Conservation (phyloP, 140 eudicot species). For the Bidens hawaiensis region DNA sequence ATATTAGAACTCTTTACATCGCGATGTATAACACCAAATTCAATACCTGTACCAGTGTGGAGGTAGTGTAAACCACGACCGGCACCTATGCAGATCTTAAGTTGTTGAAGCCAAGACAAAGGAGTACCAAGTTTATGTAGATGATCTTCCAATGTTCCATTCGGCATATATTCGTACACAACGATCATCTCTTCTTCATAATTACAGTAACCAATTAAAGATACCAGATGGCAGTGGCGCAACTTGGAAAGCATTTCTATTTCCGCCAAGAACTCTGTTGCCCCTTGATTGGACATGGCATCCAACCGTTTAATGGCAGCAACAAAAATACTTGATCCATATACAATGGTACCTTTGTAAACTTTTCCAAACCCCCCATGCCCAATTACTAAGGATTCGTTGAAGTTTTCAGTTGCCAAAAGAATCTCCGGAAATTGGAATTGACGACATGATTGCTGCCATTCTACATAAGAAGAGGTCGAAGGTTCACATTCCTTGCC, state of each 20-base stretch:
- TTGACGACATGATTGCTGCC: slow-evolving; percentile 11
- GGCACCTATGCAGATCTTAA: slow-evolving; percentile 38
- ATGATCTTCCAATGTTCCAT: slow-evolving; percentile 37
- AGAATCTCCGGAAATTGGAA: slow-evolving; percentile 13
- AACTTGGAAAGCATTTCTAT: slow-evolving; percentile 21
- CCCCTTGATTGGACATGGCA: slow-evolving; percentile 18
- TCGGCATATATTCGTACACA: not conserved
- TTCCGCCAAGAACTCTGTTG: slow-evolving; percentile 30
- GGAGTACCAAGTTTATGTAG: slow-evolving; percentile 24
- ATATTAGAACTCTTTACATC: slow-evolving; percentile 39
- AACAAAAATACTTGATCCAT: not conserved
- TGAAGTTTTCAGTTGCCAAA: slow-evolving; percentile 18
- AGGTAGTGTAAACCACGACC: slow-evolving; percentile 41
- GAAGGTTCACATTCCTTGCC: slow-evolving; percentile 2
- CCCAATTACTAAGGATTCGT: slow-evolving; percentile 24
- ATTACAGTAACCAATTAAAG: slow-evolving; percentile 31
- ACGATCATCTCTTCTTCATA: slow-evolving; percentile 1
- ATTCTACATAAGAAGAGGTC: not conserved
- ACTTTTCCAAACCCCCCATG: slow-evolving; percentile 26
- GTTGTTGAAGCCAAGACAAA: slow-evolving; percentile 32
- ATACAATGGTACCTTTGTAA: slow-evolving; percentile 16
- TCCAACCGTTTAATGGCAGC: slow-evolving; percentile 32
- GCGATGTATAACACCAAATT: slow-evolving; percentile 30
- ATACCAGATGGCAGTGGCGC: slow-evolving; percentile 19
- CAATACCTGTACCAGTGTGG: slow-evolving; percentile 28